Conservation (phyloP, 2,329 filamentous ascomycete species). For the Microdochium nivale region DNA sequence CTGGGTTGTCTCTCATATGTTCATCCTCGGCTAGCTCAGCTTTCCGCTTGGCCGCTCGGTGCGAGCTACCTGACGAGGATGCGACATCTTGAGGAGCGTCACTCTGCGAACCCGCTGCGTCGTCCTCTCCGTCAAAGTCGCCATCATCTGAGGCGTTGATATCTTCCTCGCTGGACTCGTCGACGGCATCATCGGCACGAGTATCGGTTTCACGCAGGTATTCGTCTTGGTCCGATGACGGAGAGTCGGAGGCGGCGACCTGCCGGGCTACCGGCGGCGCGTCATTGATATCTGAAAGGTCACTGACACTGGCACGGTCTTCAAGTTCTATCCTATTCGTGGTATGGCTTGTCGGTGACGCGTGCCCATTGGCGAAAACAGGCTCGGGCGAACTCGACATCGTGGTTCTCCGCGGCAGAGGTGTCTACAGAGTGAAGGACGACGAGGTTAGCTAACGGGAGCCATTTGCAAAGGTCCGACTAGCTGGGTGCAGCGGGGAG, state of each 20-base stretch:
- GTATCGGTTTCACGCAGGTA: slow-evolving; percentile 24
- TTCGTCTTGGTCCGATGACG: slow-evolving; percentile 27
- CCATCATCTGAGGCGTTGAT: slow-evolving; percentile 54
- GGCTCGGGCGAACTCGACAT: slow-evolving; percentile 55
- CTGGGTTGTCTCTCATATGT: slow-evolving; percentile 83
- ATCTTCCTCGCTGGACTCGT: slow-evolving; percentile 35
- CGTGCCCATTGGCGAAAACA: slow-evolving; percentile 59
- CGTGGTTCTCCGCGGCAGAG: slow-evolving; percentile 22
- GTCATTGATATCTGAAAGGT: slow-evolving; percentile 64
- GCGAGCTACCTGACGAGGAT: slow-evolving; percentile 65
- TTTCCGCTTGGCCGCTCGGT: slow-evolving; percentile 66
- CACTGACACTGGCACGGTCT: slow-evolving; percentile 56
- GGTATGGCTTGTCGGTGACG: slow-evolving; percentile 44
- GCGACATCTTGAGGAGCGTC: slow-evolving; percentile 41
- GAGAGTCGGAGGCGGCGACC: slow-evolving; percentile 24
- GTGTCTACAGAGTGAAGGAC: slow-evolving; percentile 17
- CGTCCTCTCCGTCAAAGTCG: slow-evolving; percentile 70
- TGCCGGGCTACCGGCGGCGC: slow-evolving; percentile 36
- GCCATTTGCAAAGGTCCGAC: background rate
- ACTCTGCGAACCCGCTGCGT: slow-evolving; percentile 37
- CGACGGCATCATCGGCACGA: slow-evolving; percentile 23
- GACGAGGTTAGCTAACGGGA: slow-evolving; percentile 32
- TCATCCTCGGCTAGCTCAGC: slow-evolving; percentile 62
- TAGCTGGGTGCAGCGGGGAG: slow-evolving; percentile 13
- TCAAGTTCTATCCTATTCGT: slow-evolving; percentile 25